These are phyloP conservation scores for Williopsis jadinii DNA, from an alignment of 1,139 yeast species.

Conservation along the genomic window DNA sequence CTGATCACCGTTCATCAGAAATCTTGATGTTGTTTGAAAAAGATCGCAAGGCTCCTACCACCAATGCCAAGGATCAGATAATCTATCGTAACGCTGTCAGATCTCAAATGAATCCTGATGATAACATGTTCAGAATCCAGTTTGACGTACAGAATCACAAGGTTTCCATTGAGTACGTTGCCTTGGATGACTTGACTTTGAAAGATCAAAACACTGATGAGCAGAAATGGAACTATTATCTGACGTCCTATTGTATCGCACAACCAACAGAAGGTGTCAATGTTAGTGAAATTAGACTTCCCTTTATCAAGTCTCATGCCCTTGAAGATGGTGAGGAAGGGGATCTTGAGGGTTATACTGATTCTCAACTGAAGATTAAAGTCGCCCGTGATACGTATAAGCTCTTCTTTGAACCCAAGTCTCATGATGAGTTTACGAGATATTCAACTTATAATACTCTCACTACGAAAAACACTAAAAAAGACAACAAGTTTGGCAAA, in stretches of 20 bases:
- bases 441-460: conserved; percentile 34
- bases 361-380: conserved; percentile 73
- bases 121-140: conserved; percentile 84
- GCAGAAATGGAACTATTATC: conserved; percentile 86
- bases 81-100: conserved; percentile 85
- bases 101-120: conserved; percentile 73
- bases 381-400: conserved; percentile 76
- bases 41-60: conserved; percentile 51
- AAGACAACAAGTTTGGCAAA: conserved; percentile 18
- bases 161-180: conserved; percentile 78
- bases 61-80: conserved; percentile 83
- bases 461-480: conserved; percentile 8
- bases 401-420: conserved; percentile 73
- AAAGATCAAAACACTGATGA: conserved; percentile 69
- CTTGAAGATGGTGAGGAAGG: conserved; percentile 24
- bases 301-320: conserved; percentile 54
- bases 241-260: conserved; percentile 88
- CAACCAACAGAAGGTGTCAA: conserved; percentile 97
- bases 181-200: conserved; percentile 80
- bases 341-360: conserved; percentile 47
- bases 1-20: conserved; percentile 79
- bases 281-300: conserved; percentile 67
- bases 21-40: conserved; percentile 74
- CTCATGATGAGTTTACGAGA: conserved; percentile 75
- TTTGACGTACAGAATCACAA: conserved; percentile 47